These are phyloP conservation scores for Podaxis carcinomalis DNA, from an alignment of 768 basidiomycete species.

Conservation along the genomic window DNA sequence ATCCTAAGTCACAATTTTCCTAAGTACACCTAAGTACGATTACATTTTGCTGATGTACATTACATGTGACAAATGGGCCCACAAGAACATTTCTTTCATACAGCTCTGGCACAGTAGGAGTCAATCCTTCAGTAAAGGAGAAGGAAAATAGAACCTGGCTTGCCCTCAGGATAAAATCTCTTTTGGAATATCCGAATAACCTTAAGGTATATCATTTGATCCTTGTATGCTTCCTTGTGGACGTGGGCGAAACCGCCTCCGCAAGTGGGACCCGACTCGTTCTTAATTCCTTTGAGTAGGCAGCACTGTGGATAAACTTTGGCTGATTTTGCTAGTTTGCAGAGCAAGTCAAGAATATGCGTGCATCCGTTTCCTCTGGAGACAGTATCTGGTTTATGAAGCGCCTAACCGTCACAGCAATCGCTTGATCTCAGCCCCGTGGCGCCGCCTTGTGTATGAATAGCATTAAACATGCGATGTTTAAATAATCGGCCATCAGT, in stretches of 20 bases:
- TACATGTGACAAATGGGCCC: slow-evolving; percentile 28
- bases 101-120: background rate
- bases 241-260: slow-evolving; percentile 4
- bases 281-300: background rate
- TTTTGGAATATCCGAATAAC: slow-evolving; percentile 9
- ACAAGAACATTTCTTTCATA: slow-evolving; percentile 25
- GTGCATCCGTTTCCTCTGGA: background rate
- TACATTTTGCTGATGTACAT: no score
- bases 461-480: background rate
- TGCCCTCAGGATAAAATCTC: background rate
- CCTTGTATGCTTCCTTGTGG: background rate
- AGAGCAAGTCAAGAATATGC: background rate
- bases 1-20: no score
- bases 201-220: background rate
- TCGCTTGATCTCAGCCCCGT: background rate
- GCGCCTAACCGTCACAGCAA: background rate
- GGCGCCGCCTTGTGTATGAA: background rate
- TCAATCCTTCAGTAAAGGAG: background rate
- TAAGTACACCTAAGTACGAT: no score
- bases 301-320: background rate
- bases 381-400: background rate
- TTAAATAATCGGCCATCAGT: background rate
- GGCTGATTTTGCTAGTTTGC: background rate
- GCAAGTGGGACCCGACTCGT: background rate
- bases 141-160: background rate